Percentiles rank a stretch among this genome's conserved stretches.
phyloP scores from a whole-genome alignment of 1,139 yeast genomes.

The Yamadazyma epiphylla region DNA sequence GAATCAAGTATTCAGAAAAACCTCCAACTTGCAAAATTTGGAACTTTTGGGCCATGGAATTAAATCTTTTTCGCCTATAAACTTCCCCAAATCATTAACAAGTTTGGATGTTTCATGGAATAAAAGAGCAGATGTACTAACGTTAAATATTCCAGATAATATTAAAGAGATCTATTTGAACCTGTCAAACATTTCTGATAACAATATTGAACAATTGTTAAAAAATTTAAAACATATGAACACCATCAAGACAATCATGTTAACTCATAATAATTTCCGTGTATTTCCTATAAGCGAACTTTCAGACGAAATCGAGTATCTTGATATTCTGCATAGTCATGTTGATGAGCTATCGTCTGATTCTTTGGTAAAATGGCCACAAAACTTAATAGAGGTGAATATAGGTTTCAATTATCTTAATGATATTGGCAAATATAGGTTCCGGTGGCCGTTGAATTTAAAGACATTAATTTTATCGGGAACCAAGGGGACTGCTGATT shows the following conservation, averaged over 20 bases:
- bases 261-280: constrained; percentile 24
- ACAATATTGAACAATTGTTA: constrained; percentile 8
- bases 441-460: constrained; percentile 26
- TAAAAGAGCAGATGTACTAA: constrained; percentile 12
- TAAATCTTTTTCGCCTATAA: constrained; percentile 23
- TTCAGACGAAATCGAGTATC: constrained; percentile 23
- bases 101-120: constrained; percentile 39
- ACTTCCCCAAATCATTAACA: constrained; percentile 19
- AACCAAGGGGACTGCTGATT: constrained; percentile 3
- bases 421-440: not conserved
- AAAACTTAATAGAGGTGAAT: constrained; percentile 4
- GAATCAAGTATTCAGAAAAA: constrained; percentile 8
- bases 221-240: constrained; percentile 17
- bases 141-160: constrained; percentile 15
- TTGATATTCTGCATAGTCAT: constrained; percentile 26
- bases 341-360: too few species aligned
- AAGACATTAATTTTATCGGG: constrained; percentile 21
- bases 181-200: constrained; percentile 18
- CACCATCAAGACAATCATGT: constrained; percentile 27
- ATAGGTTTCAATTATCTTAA: too few species aligned
- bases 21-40: constrained; percentile 19
- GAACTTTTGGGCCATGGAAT: constrained; percentile 32
- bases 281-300: constrained; percentile 12
- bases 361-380: too few species aligned
- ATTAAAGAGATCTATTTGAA: constrained; percentile 27